Evolutionary conservation across 495 filamentous ascomycete genomes (phyloP), one percentile per base, ranked within the genome.

Genomic region (Talaromyces ruber): DNA sequence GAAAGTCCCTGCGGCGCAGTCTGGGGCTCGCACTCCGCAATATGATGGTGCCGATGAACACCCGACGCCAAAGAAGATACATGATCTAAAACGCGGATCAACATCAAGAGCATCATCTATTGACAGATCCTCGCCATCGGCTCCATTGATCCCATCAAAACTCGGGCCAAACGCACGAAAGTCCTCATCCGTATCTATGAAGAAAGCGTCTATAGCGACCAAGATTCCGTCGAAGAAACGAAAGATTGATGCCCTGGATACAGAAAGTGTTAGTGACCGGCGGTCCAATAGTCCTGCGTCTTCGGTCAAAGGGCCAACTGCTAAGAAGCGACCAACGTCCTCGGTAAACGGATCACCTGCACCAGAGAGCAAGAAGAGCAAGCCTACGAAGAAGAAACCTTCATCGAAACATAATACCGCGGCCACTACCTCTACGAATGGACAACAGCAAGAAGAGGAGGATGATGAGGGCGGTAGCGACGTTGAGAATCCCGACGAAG

Each of bases 161-260:
- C 62, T 66, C 47, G 59, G 62, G 22, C 22, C 71, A 6, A 56
- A 73, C 26, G 70, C 59, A 28, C 78, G 73, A 56, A 81, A 80
- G 59, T 54, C 67, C n/a, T 64, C 67, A 2, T 68, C 75, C 8
- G 68, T 66, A 2, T 67, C 70, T 12, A 77, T 75, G 2, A 86
- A 85, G 68, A 85, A 85, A 64, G 82, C 81, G 3, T 77, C 75
- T n/a, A 79, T 77, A 8, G 58, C 69, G 2, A 86, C 78, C 66
- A 86, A 86, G 63, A 72, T 81, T 2, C 66, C 79, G 0, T 56
- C 72, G 30, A 88, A 86, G 70, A 86, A 84, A 68, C 84, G 83
- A 61, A 86, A 84, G 63, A 61, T 80, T 32, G 70, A 72, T 55
- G 74, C 76, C 16, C 52, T 66, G 22, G 84, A 86, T 16, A 62